phyloP scores from a whole-genome alignment of 1,139 yeast species.

The Pichia sp. region DNA sequence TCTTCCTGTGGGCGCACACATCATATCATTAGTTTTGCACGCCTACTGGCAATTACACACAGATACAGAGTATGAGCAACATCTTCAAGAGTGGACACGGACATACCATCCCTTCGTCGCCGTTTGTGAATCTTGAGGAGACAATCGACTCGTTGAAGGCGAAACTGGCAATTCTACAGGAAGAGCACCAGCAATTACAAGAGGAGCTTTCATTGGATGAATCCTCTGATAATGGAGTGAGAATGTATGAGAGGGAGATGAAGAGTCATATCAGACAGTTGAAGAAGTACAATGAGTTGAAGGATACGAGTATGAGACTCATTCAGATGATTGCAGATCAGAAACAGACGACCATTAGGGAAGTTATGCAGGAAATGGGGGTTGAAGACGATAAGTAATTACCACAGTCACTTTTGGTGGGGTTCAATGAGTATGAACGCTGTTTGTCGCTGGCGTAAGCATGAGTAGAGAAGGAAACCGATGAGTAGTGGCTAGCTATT shows the following conservation, averaged over 20 bases:
- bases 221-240: background rate
- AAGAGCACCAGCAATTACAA: constrained; percentile 3
- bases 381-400: constrained; percentile 10
- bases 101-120: too few relatives aligned
- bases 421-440: too few relatives aligned
- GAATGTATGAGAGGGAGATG: constrained; percentile 16
- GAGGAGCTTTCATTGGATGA: background rate
- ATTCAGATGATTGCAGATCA: constrained; percentile 47
- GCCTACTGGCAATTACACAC: too few relatives aligned
- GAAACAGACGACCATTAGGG: constrained; percentile 35
- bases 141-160: constrained; percentile 3
- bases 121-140: background rate
- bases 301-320: constrained; percentile 43
- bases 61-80: too few relatives aligned
- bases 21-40: too few relatives aligned
- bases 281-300: constrained; percentile 38
- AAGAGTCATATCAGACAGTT: constrained; percentile 29
- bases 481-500: too few relatives aligned
- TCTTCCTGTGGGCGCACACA: too few relatives aligned
- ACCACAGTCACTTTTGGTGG: too few relatives aligned
- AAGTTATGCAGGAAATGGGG: constrained; percentile 33
- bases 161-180: constrained; percentile 1
- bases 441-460: too few relatives aligned
- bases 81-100: too few relatives aligned
- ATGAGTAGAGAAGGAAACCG: too few relatives aligned